phyloP scores from a whole-genome alignment of 2,329 filamentous ascomycete genomes.

The Colletotrichum sp. region DNA sequence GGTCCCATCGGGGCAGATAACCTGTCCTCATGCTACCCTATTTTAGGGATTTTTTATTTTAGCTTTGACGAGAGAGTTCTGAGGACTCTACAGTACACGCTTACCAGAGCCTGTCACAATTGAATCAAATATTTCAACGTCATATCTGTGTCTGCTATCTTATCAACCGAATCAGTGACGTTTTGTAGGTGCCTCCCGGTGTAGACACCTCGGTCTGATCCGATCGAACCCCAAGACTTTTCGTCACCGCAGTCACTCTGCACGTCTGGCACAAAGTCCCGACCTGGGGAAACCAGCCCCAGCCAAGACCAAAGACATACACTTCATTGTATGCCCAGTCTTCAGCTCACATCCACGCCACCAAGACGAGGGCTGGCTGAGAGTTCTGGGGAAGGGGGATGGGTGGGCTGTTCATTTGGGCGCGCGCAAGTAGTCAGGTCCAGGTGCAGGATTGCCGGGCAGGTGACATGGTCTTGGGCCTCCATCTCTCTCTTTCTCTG shows the following conservation, averaged over 20 bases:
- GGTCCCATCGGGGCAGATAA: neutral
- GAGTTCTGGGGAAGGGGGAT: neutral
- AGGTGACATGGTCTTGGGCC: neutral
- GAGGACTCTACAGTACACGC: conserved; percentile 3
- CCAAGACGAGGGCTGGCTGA: neutral
- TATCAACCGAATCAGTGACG: neutral
- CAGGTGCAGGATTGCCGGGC: neutral
- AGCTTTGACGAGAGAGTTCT: neutral
- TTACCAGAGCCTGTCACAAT: conserved; percentile 1
- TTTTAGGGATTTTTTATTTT: neutral
- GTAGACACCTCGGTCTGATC: conserved; percentile 2
- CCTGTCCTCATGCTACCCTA: neutral
- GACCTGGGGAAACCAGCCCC: neutral
- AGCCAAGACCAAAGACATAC: neutral
- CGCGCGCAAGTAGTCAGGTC: neutral
- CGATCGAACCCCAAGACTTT: neutral
- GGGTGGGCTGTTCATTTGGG: neutral
- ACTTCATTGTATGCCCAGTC: neutral
- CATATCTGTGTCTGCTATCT: neutral
- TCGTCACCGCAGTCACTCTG: neutral
- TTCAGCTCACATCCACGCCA: neutral
- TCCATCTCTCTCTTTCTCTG: neutral
- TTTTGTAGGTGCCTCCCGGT: neutral
- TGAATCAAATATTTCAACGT: neutral
- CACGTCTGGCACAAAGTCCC: neutral